phyloP scores from a whole-genome alignment of 768 basidiomycete species.

The Termitomyces bulborhizus region DNA sequence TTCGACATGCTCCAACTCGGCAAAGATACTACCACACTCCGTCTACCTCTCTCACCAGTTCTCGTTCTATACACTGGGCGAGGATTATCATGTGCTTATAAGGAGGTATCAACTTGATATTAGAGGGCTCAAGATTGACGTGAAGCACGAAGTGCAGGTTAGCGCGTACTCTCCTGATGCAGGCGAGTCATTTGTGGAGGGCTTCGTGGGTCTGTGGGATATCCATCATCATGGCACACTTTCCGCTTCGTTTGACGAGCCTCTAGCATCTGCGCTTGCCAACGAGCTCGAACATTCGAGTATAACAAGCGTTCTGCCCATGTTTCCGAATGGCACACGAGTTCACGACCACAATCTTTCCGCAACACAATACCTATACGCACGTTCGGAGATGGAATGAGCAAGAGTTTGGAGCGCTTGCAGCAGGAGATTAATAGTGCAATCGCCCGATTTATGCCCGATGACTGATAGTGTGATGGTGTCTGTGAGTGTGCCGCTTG shows the following conservation, averaged over 20 bases:
- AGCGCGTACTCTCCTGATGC: slow-evolving; percentile 38
- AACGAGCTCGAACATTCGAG: slow-evolving; percentile 50
- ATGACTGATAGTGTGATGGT: slow-evolving; percentile 17
- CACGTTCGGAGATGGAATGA: slow-evolving; percentile 49
- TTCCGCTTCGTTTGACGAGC: slow-evolving; percentile 70
- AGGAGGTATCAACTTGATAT: slow-evolving; percentile 58
- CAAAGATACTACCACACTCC: slow-evolving; percentile 58
- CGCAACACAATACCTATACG: slow-evolving; percentile 53
- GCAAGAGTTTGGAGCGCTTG: slow-evolving; percentile 54
- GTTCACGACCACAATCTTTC: slow-evolving; percentile 31
- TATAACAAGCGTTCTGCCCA: slow-evolving; percentile 53
- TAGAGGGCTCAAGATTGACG: slow-evolving; percentile 54
- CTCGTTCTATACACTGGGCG: slow-evolving; percentile 67
- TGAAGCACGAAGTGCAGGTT: slow-evolving; percentile 66
- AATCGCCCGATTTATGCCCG: slow-evolving; percentile 27
- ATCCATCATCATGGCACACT: slow-evolving; percentile 24
- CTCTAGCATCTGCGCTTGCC: slow-evolving; percentile 67
- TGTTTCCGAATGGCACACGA: slow-evolving; percentile 68
- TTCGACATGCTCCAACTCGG: slow-evolving; percentile 59
- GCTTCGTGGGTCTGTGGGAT: slow-evolving; percentile 36
- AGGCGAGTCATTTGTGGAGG: slow-evolving; percentile 49
- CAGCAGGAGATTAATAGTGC: slow-evolving; percentile 48
- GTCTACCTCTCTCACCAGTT: slow-evolving; percentile 87
- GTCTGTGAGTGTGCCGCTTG: slow-evolving; percentile 37
- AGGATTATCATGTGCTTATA: slow-evolving; percentile 77